Conservation (phyloP, 768 basidiomycete genomes). For the Leccinum subtestaceum region DNA sequence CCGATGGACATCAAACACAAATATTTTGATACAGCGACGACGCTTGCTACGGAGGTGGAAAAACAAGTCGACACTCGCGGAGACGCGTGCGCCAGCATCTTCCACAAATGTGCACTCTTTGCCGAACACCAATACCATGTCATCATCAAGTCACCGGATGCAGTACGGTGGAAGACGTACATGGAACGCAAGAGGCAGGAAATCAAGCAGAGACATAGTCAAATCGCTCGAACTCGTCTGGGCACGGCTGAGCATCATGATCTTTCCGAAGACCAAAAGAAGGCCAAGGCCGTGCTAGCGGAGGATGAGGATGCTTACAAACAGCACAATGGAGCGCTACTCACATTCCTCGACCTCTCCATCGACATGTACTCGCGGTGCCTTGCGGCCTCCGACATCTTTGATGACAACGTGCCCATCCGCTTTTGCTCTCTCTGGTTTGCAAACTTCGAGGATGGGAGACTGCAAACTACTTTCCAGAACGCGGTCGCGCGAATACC, state of each 20-base stretch:
- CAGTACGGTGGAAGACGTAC: constrained; percentile 66
- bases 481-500: constrained; percentile 60
- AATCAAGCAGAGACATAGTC: constrained; percentile 49
- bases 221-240: constrained; percentile 26
- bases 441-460: constrained; percentile 67
- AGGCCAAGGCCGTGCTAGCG: constrained; percentile 48
- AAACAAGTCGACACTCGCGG: constrained; percentile 19
- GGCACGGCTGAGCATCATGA: constrained; percentile 20
- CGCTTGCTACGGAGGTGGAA: constrained; percentile 27
- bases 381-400: constrained; percentile 63
- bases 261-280: constrained; percentile 37
- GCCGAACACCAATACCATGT: constrained; percentile 84
- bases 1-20: constrained; percentile 64
- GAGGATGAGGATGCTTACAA: constrained; percentile 50
- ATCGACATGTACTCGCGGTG: constrained; percentile 84
- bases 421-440: constrained; percentile 92
- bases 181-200: constrained; percentile 70
- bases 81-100: constrained; percentile 54
- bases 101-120: constrained; percentile 82
- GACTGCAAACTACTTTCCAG: constrained; percentile 43
- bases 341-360: constrained; percentile 68
- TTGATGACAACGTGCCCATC: constrained; percentile 75
- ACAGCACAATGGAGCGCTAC: constrained; percentile 42
- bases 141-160: constrained; percentile 66
- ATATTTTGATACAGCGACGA: constrained; percentile 68